phyloP scores from a whole-genome alignment of 768 basidiomycete genomes.

The Kwoniella bestiolae region DNA sequence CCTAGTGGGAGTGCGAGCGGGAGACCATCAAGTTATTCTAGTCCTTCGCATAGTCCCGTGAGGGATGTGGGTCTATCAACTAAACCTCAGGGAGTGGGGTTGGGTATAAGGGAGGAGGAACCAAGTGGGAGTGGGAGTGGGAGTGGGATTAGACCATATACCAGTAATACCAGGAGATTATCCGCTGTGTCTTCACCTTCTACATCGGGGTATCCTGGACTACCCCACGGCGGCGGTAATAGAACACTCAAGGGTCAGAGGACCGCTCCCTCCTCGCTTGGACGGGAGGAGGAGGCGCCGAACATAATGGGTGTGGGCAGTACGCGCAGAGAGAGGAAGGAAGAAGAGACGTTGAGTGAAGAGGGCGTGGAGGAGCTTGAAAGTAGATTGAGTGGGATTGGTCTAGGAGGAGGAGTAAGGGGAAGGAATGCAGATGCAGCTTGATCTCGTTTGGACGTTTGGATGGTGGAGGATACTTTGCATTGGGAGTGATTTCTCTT shows the following conservation, averaged over 20 bases:
- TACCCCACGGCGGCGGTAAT: not conserved
- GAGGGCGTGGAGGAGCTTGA: not conserved
- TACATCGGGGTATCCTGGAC: constrained; percentile 3
- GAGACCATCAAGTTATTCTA: constrained; percentile 8
- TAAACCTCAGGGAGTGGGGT: constrained; percentile 10
- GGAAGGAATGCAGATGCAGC: too few species aligned
- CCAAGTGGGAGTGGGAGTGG: not conserved
- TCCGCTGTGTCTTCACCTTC: not conserved
- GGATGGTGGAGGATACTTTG: too few species aligned
- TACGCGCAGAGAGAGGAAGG: not conserved
- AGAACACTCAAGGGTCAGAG: constrained; percentile 7
- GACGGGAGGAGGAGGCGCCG: constrained; percentile 3
- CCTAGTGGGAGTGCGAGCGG: not conserved
- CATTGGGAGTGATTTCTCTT: too few species aligned
- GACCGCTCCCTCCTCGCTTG: constrained; percentile 20
- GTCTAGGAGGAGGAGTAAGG: not conserved
- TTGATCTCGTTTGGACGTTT: too few species aligned
- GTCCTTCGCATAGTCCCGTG: constrained; percentile 22
- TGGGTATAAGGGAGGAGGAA: constrained; percentile 9
- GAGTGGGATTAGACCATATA: constrained; percentile 3
- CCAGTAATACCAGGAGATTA: not conserved
- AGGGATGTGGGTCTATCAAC: constrained; percentile 9
- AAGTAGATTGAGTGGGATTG: not conserved
- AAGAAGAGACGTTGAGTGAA: not conserved
- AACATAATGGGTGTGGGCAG: not conserved